These are phyloP conservation scores for Elongisporangium senticosum DNA, from an alignment of 352 stramenopile genomes.

Conservation along the genomic window DNA sequence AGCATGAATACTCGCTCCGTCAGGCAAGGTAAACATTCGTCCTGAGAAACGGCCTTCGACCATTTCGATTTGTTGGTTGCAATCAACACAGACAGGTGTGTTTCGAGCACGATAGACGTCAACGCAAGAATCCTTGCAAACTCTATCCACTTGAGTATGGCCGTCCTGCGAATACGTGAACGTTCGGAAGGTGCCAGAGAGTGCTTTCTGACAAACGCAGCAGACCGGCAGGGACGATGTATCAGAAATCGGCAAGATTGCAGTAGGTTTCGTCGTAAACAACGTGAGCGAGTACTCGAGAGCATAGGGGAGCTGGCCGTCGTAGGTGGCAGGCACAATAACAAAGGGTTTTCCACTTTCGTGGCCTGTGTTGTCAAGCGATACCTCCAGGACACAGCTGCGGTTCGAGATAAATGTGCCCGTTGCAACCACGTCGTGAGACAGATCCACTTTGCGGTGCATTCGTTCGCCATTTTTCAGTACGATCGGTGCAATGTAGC, in stretches of 20 bases:
- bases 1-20: slow-evolving; percentile 70
- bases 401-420: slow-evolving; percentile 85
- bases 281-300: slow-evolving; percentile 50
- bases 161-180: slow-evolving; percentile 55
- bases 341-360: slow-evolving; percentile 46
- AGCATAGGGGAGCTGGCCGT: slow-evolving; percentile 44
- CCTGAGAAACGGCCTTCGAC: slow-evolving; percentile 71
- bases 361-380: slow-evolving; percentile 23
- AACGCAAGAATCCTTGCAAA: slow-evolving; percentile 73
- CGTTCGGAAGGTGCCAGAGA: slow-evolving; percentile 60
- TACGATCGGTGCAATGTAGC: slow-evolving; percentile 75
- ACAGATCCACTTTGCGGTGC: slow-evolving; percentile 80
- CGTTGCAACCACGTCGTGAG: slow-evolving; percentile 65
- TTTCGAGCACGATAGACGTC: slow-evolving; percentile 69
- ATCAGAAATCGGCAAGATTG: slow-evolving; percentile 53
- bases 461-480: slow-evolving; percentile 60
- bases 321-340: slow-evolving; percentile 64
- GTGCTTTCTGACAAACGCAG: slow-evolving; percentile 55
- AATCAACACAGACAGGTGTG: slow-evolving; percentile 71
- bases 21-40: slow-evolving; percentile 70
- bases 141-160: slow-evolving; percentile 55
- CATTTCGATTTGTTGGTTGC: slow-evolving; percentile 68
- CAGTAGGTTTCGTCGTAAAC: slow-evolving; percentile 57
- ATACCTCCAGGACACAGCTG: slow-evolving; percentile 57
- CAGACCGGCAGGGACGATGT: slow-evolving; percentile 56